Percentiles rank a stretch among this genome's conserved stretches.
Conservation (phyloP, 768 basidiomycete genomes). For the Russula foetens region DNA sequence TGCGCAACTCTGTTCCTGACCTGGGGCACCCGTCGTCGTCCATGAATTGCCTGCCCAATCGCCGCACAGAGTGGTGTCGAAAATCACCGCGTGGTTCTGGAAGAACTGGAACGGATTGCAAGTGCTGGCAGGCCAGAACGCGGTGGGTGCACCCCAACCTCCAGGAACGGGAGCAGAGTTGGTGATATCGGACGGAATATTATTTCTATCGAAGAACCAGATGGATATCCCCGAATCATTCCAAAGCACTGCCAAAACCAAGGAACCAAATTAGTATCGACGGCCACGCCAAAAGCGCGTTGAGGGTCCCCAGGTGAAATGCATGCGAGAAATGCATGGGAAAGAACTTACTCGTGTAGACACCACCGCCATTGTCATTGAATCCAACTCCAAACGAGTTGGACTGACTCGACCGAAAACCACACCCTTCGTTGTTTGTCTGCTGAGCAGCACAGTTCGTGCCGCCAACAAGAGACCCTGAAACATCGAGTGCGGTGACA, state of each 20-base stretch:
- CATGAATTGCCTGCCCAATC: constrained; percentile 89
- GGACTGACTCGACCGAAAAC: constrained; percentile 49
- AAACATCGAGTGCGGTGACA: constrained; percentile 41
- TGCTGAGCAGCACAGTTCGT: constrained; percentile 63
- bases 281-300: not conserved
- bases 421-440: constrained; percentile 78
- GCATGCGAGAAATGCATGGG: constrained; percentile 29
- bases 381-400: constrained; percentile 81
- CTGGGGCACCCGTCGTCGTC: constrained; percentile 62
- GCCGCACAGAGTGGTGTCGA: constrained; percentile 84
- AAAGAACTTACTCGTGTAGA: constrained; percentile 70
- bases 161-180: constrained; percentile 57
- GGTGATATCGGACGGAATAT: constrained; percentile 70
- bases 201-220: constrained; percentile 72
- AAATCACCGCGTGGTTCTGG: constrained; percentile 65
- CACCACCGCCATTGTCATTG: constrained; percentile 79
- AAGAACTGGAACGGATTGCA: constrained; percentile 81
- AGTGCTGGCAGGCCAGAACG: constrained; percentile 63
- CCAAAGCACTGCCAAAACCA: constrained; percentile 67
- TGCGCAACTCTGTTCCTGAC: constrained; percentile 83
- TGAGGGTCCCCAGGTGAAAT: too few species aligned
- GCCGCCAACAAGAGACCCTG: constrained; percentile 58
- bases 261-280: constrained; percentile 16
- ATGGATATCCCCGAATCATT: constrained; percentile 64
- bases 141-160: constrained; percentile 70